Evolutionary conservation across 2,329 filamentous ascomycete genomes (phyloP), one percentile per base, ranked within the genome.

Genomic region (Proliferodiscus dingleyae): DNA sequence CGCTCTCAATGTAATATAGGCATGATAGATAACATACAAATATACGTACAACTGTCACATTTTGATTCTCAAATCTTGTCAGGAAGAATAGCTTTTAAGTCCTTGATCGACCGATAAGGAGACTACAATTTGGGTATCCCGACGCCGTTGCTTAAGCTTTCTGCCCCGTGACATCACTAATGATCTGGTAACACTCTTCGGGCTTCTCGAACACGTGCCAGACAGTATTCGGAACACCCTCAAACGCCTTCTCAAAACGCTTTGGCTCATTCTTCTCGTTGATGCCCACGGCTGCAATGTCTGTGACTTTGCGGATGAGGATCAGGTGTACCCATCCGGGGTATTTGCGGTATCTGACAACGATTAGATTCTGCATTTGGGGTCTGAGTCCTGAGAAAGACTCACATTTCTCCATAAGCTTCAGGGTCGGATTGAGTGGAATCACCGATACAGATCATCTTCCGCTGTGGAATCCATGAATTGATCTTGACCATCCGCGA

Each of bases 401-500:
- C 73, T 65, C 75, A 89, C 66, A 88, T 81, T 55, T 90, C 83
- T 22, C 83, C 90, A 61, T 96, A 97, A 0, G 87, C 80, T 64
- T 97, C 91, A 0, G 91, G 90, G 58, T 97, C 91, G 21, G 80
- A 85, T 66, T 96, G 91, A 0, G 90, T 96, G 30, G 85, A 91
- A 66, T 97, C 91, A 1, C 91, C 91, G 53, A 97, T 82, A 55
- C 83, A 83, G 51, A 97, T 79, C 68, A 95, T 83, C 57, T 84
- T 86, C 49, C 87, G 75, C 56, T 76, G 75, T 0, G 91, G 91
- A 39, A 96, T 73, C 86, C 87, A 93, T 1, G 68, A 66, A 55
- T 89, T 77, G 21, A 97, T 78, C 68, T 89, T 88, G 46, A 77
- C 74, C 66, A 95, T 89, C 15, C 85, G 81, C 46, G 83, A 78